Base-by-base conservation (phyloP, 2,329 filamentous ascomycete species). In the Nigrospora oryzae region DNA sequence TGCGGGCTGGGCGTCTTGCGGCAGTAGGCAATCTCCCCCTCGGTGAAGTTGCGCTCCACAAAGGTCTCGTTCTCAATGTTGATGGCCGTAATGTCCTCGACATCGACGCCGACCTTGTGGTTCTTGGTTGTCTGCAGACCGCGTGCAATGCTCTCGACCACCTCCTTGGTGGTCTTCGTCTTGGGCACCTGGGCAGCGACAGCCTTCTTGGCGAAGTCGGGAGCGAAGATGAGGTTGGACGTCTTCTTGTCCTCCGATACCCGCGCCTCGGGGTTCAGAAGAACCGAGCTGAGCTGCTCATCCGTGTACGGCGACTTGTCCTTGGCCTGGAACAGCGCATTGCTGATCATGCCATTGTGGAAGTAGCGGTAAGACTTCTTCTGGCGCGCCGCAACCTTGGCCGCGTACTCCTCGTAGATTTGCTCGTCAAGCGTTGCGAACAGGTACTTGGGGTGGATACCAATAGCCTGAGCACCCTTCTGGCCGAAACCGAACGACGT, bases 401-500 rank as follows among this genome's bases (percentile, higher is more conserved):
- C 70, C 63, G 84, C 85, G 77, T 98, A 98, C 46, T 80, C 73
- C 48, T 80, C 70, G 68, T 89, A 98, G 42, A 87, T 85, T 40
- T 83, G 73, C 68, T 91, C 79, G 60, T 97, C 91, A 42, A 98
- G 85, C n/a, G 88, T 84, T 40, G 93, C 93, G 57, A 84, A 98
- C 46, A 98, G 79, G 67, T 97, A 98, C 69, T 86, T 56, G 61
- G 94, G 89, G 65, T 98, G 93, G 43, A 98, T 85, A 74, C 91
- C 93, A 59, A 98, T 94, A 37, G 86, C 91, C 68, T 98, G 94
- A 23, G 93, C 88, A 62, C 93, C 93, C 81, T 98, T 98, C 69
- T 98, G 93, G 56, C 93, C 93, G 74, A 98, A 98, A 68, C 93
- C 93, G 66, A 98, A 98, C 0, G 94, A 98, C 7, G 94, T 98